A percentile compares a stretch with the other conserved stretches of the same genome.
Conservation (phyloP, 441 rosid species). For the Francoa sonchifolia region DNA sequence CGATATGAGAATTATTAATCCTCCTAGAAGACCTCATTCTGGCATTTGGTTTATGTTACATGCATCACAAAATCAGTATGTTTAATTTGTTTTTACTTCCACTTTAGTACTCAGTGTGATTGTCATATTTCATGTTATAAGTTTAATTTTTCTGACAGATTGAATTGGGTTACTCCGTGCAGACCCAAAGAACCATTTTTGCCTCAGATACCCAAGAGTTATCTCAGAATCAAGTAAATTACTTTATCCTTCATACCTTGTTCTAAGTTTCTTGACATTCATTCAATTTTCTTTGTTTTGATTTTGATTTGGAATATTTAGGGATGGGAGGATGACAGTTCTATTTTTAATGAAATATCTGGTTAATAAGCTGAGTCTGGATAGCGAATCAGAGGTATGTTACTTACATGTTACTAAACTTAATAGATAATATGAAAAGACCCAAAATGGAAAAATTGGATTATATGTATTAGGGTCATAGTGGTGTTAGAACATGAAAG, state of each 20-base stretch:
- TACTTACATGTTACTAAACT: too few species aligned
- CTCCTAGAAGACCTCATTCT: conserved; percentile 75
- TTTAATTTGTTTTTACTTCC: conserved; percentile 8
- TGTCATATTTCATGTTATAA: conserved; percentile 4
- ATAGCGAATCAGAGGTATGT: conserved; percentile 92
- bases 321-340: conserved; percentile 97
- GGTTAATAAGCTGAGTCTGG: conserved; percentile 86
- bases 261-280: background rate
- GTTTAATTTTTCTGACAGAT: conserved; percentile 6
- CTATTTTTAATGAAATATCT: conserved; percentile 81
- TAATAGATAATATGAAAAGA: too few species aligned
- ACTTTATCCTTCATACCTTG: background rate
- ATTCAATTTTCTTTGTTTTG: background rate
- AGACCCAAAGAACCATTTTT: conserved; percentile 75
- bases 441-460: too few species aligned
- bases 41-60: conserved; percentile 91
- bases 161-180: conserved; percentile 23
- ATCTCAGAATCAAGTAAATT: conserved; percentile 86
- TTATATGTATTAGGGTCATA: background rate
- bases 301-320: conserved; percentile 18
- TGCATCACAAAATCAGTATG: conserved; percentile 90
- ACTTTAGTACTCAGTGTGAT: too few species aligned
- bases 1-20: conserved; percentile 58
- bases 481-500: conserved; percentile 42
- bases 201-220: conserved; percentile 93